phyloP scores from a whole-genome alignment of 257 asterid genomes.

The Eustoma russellianum region DNA sequence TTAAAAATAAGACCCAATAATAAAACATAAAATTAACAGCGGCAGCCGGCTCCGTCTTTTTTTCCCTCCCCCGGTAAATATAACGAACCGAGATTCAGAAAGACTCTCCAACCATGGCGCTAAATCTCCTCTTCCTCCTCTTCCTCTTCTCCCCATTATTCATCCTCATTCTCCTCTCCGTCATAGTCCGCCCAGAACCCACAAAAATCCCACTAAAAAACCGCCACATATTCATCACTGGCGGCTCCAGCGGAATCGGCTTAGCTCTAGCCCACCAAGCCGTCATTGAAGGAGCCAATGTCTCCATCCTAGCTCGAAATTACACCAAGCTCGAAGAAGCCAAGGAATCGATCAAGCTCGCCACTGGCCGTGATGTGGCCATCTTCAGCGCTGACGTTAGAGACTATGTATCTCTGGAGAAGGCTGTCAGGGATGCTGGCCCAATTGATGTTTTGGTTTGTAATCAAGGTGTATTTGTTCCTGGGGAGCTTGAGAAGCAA shows the following conservation, averaged over 20 bases:
- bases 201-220: slow-evolving; percentile 56
- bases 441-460: slow-evolving; percentile 80
- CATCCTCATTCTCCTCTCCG: slow-evolving; percentile 46
- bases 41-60: no score
- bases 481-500: slow-evolving; percentile 62
- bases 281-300: slow-evolving; percentile 57
- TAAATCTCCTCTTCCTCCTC: slow-evolving; percentile 34
- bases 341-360: slow-evolving; percentile 56
- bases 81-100: background rate
- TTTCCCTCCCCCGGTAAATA: no score
- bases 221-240: slow-evolving; percentile 90
- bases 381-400: slow-evolving; percentile 80
- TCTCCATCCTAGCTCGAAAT: slow-evolving; percentile 69
- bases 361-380: slow-evolving; percentile 72
- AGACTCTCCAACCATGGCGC: slow-evolving; percentile 35
- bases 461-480: slow-evolving; percentile 76
- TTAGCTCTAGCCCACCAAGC: slow-evolving; percentile 77
- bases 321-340: slow-evolving; percentile 65
- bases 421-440: slow-evolving; percentile 59
- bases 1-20: no score
- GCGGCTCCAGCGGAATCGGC: slow-evolving; percentile 99
- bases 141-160: slow-evolving; percentile 44
- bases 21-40: no score
- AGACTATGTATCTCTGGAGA: slow-evolving; percentile 53
- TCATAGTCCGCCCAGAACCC: slow-evolving; percentile 67